A percentile compares a stretch with the other conserved stretches of the same genome.
These are phyloP conservation scores for Zanthoxylum bungeanum DNA, from an alignment of 345 rosid species.

Conservation along the genomic window DNA sequence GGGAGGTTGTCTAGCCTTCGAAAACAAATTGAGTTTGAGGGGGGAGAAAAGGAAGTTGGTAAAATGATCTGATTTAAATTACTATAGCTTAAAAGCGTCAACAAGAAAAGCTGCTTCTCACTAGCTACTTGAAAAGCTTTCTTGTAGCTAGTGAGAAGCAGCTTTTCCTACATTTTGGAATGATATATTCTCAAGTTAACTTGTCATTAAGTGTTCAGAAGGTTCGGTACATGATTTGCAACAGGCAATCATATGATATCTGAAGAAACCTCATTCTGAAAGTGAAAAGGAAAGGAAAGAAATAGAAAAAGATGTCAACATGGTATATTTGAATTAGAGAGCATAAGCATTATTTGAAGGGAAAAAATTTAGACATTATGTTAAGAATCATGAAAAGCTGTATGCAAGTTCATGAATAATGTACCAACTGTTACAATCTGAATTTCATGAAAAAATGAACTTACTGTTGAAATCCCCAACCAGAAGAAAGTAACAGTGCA, in stretches of 20 bases:
- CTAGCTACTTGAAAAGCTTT: background rate
- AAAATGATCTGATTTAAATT: background rate
- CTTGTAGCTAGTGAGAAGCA: no score
- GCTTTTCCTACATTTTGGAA: no score
- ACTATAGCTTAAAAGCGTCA: background rate
- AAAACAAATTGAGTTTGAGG: background rate
- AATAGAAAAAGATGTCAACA: background rate
- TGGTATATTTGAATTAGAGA: background rate
- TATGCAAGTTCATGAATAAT: background rate
- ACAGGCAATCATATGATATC: background rate
- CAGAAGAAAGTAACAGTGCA: slow-evolving; percentile 87
- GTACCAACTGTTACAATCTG: background rate
- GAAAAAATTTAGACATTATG: background rate
- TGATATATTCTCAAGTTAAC: background rate
- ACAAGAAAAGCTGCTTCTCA: background rate
- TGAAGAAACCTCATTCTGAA: background rate
- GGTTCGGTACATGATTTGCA: background rate
- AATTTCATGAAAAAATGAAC: slow-evolving; percentile 22
- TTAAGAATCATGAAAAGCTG: background rate
- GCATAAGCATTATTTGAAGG: background rate
- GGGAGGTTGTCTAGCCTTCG: background rate
- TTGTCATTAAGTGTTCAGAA: background rate
- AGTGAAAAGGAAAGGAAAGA: background rate
- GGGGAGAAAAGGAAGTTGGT: background rate
- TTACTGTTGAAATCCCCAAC: slow-evolving; percentile 85